These are phyloP conservation scores for Yarrowia osloensis DNA, from an alignment of 805 yeast genomes.

Conservation along the genomic window DNA sequence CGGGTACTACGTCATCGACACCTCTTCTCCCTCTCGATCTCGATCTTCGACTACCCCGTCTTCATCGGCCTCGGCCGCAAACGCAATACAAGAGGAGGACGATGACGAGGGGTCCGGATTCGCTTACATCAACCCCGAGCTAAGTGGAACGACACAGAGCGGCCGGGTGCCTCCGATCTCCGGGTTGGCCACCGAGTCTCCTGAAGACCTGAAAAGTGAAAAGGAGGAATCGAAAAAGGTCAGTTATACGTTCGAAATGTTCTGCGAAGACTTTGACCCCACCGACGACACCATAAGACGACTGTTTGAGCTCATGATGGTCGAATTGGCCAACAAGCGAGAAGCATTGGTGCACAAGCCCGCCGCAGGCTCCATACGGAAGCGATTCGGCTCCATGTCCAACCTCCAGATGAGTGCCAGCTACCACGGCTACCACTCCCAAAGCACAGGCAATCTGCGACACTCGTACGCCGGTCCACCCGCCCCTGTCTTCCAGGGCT, in stretches of 20 bases:
- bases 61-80: conserved; percentile 12
- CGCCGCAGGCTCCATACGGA: conserved; percentile 23
- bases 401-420: conserved; percentile 16
- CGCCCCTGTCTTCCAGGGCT: conserved; percentile 17
- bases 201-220: conserved; percentile 13
- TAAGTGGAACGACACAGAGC: neutral
- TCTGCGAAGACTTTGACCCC: conserved; percentile 28
- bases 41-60: conserved; percentile 22
- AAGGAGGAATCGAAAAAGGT: conserved; percentile 10
- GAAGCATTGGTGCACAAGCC: conserved; percentile 20
- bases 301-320: conserved; percentile 28
- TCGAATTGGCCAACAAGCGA: conserved; percentile 28
- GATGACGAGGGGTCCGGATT: conserved; percentile 29
- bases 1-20: conserved; percentile 2
- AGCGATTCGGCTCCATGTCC: conserved; percentile 28
- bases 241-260: conserved; percentile 27
- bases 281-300: conserved; percentile 27
- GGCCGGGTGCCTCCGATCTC: conserved; percentile 10
- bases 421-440: conserved; percentile 23
- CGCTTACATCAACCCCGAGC: conserved; percentile 30
- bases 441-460: conserved; percentile 12
- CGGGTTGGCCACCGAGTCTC: conserved; percentile 28
- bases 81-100: conserved; percentile 30
- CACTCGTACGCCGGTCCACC: conserved; percentile 7
- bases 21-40: conserved; percentile 8